Conservation (phyloP, 352 stramenopile genomes). For the Phytophthora fragariae region DNA sequence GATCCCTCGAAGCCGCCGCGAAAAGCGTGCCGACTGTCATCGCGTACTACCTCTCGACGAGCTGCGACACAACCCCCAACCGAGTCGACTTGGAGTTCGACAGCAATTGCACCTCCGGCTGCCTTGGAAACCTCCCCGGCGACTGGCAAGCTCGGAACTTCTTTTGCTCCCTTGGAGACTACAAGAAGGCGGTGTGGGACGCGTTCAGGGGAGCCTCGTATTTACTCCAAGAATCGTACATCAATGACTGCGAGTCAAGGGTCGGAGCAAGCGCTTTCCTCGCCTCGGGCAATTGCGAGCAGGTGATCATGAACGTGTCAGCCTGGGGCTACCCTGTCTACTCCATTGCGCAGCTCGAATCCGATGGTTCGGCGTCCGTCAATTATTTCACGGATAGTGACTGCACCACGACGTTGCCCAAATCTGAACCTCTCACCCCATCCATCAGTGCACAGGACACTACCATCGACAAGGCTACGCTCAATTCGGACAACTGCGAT, state of each 20-base stretch:
- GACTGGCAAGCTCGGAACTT: background rate
- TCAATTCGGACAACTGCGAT: background rate
- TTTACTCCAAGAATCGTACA: slow-evolving; percentile 5
- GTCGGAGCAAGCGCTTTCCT: slow-evolving; percentile 1
- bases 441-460: slow-evolving; percentile 1
- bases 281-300: slow-evolving; percentile 7
- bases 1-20: background rate
- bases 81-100: background rate
- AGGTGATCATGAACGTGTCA: background rate
- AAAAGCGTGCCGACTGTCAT: background rate
- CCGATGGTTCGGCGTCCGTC: background rate
- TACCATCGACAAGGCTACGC: background rate
- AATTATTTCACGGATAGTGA: slow-evolving; percentile 9
- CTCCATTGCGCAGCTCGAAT: background rate
- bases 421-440: background rate
- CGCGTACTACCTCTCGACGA: background rate
- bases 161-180: background rate
- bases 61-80: background rate
- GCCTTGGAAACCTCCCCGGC: background rate
- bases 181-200: slow-evolving; percentile 6
- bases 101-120: background rate
- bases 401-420: background rate
- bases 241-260: background rate
- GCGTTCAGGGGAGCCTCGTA: background rate
- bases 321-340: background rate